A percentile compares a stretch with the other conserved stretches of the same genome.
Conservation (phyloP, 169 alveolate species). For the Cryptosporidium muris region DNA sequence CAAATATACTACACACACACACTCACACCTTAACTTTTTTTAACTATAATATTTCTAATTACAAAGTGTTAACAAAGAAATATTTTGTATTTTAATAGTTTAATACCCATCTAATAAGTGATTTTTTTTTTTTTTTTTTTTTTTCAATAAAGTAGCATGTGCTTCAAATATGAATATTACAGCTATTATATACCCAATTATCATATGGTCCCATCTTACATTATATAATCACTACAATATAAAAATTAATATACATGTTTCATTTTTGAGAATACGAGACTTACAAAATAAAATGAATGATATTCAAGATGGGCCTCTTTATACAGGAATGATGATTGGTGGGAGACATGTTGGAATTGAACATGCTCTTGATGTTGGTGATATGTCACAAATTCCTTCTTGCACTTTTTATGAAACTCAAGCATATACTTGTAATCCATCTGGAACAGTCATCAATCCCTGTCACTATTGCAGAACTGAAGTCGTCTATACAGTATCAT, state of each 20-base stretch:
- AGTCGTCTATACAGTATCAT: conserved; percentile 65
- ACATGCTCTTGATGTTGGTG: conserved; percentile 64
- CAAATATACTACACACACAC: no score
- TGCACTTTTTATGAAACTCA: conserved; percentile 64
- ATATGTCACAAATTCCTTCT: conserved; percentile 43
- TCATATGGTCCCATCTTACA: no score
- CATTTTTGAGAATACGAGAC: conserved; percentile 32
- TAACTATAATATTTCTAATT: no score
- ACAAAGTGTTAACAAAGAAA: no score
- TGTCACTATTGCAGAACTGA: conserved; percentile 71
- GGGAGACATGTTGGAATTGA: conserved; percentile 72
- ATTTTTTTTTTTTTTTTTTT: neutral
- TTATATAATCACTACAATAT: neutral
- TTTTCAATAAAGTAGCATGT: neutral
- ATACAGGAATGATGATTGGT: conserved; percentile 70
- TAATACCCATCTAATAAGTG: neutral
- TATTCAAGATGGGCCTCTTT: conserved; percentile 52
- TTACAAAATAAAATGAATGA: conserved; percentile 9
- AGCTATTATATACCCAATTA: no score
- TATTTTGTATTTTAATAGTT: neutral
- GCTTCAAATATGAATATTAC: neutral
- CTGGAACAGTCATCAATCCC: conserved; percentile 69
- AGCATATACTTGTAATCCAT: conserved; percentile 61
- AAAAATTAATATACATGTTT: neutral
- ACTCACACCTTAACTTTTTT: no score